Conservation (phyloP, 805 yeast genomes). For the Candida rishiriensis region DNA sequence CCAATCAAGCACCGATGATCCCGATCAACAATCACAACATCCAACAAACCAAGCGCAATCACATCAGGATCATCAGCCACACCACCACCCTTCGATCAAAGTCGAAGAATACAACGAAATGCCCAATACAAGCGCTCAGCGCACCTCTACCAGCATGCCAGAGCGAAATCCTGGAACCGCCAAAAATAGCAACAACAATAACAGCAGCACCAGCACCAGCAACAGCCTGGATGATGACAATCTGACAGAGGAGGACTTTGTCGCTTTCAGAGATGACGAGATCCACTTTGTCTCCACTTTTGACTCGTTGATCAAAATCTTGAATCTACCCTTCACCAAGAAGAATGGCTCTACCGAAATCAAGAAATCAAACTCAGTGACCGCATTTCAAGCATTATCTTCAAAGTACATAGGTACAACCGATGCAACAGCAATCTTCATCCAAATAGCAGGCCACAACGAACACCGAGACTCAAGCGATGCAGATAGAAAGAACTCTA, state of each 20-base stretch:
- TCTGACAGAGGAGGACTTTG: constrained; percentile 1
- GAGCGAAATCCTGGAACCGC: too few species aligned
- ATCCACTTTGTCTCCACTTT: constrained; percentile 14
- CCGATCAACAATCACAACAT: too few species aligned
- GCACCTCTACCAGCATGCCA: too few species aligned
- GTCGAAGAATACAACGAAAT: too few species aligned
- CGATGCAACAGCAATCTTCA: constrained; percentile 17
- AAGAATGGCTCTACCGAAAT: constrained; percentile 15
- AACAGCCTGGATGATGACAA: neutral
- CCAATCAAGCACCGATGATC: too few species aligned
- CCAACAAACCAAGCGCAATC: neutral
- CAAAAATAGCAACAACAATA: neutral
- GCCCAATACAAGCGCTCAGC: too few species aligned
- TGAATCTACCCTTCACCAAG: constrained; percentile 14
- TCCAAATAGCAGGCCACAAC: constrained; percentile 10
- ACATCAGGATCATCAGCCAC: neutral
- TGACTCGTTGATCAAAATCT: constrained; percentile 14
- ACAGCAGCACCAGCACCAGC: neutral
- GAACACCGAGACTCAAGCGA: constrained; percentile 1
- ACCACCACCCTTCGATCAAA: too few species aligned
- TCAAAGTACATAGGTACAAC: constrained; percentile 18
- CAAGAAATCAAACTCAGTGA: constrained; percentile 18
- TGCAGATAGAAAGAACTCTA: constrained; percentile 2
- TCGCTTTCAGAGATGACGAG: constrained; percentile 6
- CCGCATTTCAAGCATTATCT: constrained; percentile 17